Percentiles rank a stretch among this genome's conserved stretches.
These are phyloP conservation scores for Volvox africanus DNA, from an alignment of 139 green algal genomes.

Conservation along the genomic window DNA sequence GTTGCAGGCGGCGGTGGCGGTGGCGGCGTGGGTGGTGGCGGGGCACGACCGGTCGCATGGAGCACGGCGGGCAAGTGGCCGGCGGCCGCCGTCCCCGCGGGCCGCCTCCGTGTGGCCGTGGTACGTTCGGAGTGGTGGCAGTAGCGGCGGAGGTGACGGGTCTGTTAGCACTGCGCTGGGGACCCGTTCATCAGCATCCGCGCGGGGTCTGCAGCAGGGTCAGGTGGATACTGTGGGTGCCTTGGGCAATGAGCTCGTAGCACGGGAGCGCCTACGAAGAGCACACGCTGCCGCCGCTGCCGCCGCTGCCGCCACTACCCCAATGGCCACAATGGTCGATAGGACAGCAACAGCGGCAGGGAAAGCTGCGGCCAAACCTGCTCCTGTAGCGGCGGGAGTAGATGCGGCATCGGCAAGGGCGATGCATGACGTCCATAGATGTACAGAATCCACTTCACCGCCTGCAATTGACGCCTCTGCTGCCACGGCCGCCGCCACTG, in stretches of 20 bases:
- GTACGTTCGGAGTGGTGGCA: neutral
- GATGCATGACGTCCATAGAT: too few species aligned
- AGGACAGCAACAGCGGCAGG: neutral
- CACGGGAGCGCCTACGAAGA: neutral
- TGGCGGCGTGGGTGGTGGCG: constrained; percentile 2
- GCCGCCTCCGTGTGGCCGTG: neutral
- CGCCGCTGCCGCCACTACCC: neutral
- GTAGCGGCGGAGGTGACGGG: neutral
- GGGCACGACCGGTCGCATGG: neutral
- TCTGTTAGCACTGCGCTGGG: too few species aligned
- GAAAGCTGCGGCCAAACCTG: neutral
- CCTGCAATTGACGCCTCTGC: too few species aligned
- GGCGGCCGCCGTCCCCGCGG: too few species aligned
- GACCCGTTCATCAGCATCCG: too few species aligned
- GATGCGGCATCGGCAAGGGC: too few species aligned
- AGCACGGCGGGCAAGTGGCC: neutral
- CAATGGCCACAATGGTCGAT: neutral
- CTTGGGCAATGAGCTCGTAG: neutral
- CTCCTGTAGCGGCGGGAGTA: too few species aligned
- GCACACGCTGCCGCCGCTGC: neutral
- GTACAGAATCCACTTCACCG: too few species aligned
- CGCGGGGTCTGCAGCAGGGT: neutral
- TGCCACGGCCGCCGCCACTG: neutral
- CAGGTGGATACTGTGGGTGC: neutral
- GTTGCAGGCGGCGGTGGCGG: neutral